Evolutionary conservation across 1,284 basidiomycete species (phyloP).

Genomic region (Leccinum pallidistipes): DNA sequence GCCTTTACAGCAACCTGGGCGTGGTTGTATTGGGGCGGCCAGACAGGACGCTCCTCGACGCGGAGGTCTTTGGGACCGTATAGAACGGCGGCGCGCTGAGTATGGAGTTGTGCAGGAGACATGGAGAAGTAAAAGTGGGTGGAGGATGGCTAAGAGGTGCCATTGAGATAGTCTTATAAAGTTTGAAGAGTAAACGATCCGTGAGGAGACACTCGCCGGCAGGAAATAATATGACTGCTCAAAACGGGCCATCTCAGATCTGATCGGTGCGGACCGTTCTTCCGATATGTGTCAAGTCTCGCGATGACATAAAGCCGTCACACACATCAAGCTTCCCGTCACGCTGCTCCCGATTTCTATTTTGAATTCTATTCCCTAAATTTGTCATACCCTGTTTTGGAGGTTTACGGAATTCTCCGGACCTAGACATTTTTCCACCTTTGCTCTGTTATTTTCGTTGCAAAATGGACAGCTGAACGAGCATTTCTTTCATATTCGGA

Average conservation of each 20-base stretch:
- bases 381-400: conserved; percentile 31
- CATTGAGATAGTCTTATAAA: conserved; percentile 38
- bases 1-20: conserved; percentile 76
- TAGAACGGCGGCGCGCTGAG: conserved; percentile 67
- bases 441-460: conserved; percentile 11
- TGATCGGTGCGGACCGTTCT: conserved; percentile 26
- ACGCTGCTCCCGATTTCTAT: conserved; percentile 27
- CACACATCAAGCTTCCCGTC: conserved; percentile 22
- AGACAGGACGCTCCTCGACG: conserved; percentile 64
- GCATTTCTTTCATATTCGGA: conserved; percentile 21
- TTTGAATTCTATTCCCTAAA: conserved; percentile 26
- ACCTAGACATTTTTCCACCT: conserved; percentile 14
- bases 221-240: conserved; percentile 27
- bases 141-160: conserved; percentile 21
- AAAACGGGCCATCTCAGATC: conserved; percentile 22
- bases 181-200: conserved; percentile 29
- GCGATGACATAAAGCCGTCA: conserved; percentile 34
- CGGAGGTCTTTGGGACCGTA: conserved; percentile 72
- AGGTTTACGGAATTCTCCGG: conserved; percentile 15
- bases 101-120: conserved; percentile 57
- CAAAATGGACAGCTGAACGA: background rate
- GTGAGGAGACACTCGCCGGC: conserved; percentile 18
- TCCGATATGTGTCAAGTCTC: conserved; percentile 27
- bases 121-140: conserved; percentile 38
- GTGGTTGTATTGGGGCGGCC: conserved; percentile 64